Percentiles rank a stretch among this genome's conserved stretches.
Evolutionary conservation across 805 yeast genomes (phyloP).

Genomic region (Lachancea mirantina): DNA sequence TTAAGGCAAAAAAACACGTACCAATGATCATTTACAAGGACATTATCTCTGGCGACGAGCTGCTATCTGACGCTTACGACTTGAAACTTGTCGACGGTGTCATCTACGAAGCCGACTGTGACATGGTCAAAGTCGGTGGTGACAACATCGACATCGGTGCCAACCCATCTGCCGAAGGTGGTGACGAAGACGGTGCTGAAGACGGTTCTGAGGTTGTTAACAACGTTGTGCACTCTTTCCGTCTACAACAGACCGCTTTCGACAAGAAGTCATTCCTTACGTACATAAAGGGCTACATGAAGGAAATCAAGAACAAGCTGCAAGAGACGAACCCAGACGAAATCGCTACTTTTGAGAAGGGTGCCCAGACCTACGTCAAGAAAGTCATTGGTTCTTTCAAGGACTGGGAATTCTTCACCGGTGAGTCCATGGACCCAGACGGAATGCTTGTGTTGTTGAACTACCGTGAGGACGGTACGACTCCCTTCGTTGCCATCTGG

Average conservation of each 20-base stretch:
- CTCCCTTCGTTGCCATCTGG: slow-evolving; percentile 98
- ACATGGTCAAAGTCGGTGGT: slow-evolving; percentile 81
- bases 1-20: too few species aligned
- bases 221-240: slow-evolving; percentile 98
- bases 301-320: slow-evolving; percentile 84
- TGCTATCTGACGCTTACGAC: slow-evolving; percentile 96
- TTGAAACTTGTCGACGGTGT: slow-evolving; percentile 78
- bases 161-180: slow-evolving; percentile 98
- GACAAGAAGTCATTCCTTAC: slow-evolving; percentile 97
- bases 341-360: slow-evolving; percentile 88
- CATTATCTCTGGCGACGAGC: slow-evolving; percentile 90
- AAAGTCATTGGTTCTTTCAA: slow-evolving; percentile 91
- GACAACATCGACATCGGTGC: slow-evolving; percentile 98
- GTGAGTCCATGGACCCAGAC: slow-evolving; percentile 99
- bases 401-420: slow-evolving; percentile 99
- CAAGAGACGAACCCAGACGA: slow-evolving; percentile 85
- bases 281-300: slow-evolving; percentile 99
- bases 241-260: slow-evolving; percentile 90
- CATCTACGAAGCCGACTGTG: slow-evolving; percentile 95
- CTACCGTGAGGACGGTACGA: slow-evolving; percentile 99
- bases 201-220: slow-evolving; percentile 87
- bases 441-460: slow-evolving; percentile 95
- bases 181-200: slow-evolving; percentile 69
- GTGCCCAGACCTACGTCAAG: slow-evolving; percentile 94
- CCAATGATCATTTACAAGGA: slow-evolving; percentile 50